Conservation (phyloP, 257 asterid genomes). For the Dorcoceras hygrometricum region DNA sequence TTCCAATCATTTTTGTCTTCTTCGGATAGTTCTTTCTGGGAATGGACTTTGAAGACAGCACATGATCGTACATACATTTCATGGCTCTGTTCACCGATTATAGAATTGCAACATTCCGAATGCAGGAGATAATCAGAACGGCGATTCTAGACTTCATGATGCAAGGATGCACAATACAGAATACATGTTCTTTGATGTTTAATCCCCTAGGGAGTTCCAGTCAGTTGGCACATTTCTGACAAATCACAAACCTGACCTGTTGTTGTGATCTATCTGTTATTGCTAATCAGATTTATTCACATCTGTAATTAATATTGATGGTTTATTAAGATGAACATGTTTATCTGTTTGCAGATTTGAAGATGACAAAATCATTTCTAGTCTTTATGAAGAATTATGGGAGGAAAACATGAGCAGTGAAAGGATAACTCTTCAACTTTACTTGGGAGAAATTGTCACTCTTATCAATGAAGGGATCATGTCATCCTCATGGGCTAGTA, state of each 20-base stretch:
- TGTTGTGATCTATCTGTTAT: not conserved
- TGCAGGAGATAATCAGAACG: conserved; percentile 4
- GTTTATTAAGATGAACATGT: conserved; percentile 2
- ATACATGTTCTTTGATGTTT: conserved; percentile 8
- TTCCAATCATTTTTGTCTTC: not conserved
- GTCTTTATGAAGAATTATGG: conserved; percentile 88
- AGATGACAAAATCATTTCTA: conserved; percentile 80
- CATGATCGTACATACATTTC: not conserved
- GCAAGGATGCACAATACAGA: conserved; percentile 11
- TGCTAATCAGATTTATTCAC: conserved; percentile 21
- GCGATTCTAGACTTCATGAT: conserved; percentile 10
- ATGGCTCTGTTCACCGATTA: not conserved
- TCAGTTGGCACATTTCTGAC: conserved; percentile 8
- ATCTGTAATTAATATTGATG: conserved; percentile 14
- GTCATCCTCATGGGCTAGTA: conserved; percentile 94
- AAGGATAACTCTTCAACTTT: conserved; percentile 75
- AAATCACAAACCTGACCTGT: conserved; percentile 9
- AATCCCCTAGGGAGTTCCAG: conserved; percentile 10
- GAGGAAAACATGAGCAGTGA: conserved; percentile 97
- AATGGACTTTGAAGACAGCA: conserved; percentile 13
- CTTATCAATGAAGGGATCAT: conserved; percentile 67
- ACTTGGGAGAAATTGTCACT: conserved; percentile 78
- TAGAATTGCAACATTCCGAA: not conserved
- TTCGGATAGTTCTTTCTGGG: not conserved
- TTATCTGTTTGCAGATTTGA: conserved; percentile 65